Conservation (phyloP, 2,329 filamentous ascomycete genomes). For the Cryoendolithus antarcticus region DNA sequence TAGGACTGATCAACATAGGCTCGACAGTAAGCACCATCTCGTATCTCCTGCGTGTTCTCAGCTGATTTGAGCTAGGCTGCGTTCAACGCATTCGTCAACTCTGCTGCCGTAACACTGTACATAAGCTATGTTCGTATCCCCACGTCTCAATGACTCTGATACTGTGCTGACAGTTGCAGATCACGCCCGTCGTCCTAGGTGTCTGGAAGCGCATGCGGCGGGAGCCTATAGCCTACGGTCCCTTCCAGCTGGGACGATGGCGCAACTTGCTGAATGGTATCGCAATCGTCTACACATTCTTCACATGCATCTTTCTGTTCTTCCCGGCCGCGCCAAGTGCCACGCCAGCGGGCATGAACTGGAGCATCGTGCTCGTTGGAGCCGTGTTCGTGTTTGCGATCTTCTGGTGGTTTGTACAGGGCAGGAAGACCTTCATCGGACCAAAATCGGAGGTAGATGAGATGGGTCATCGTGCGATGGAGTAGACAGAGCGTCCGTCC, state of each 20-base stretch:
- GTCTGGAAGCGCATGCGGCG: slow-evolving; percentile 4
- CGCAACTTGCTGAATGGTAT: slow-evolving; percentile 2
- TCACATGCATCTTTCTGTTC: no score
- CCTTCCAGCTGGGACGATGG: slow-evolving; percentile 4
- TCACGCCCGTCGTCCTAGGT: slow-evolving; percentile 7
- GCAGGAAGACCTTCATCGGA: no score
- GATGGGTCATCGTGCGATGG: no score
- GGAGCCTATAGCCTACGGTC: slow-evolving; percentile 5
- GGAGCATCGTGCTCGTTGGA: no score
- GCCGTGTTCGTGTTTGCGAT: no score
- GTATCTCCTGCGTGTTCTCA: no score
- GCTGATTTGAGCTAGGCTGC: slow-evolving; percentile 1
- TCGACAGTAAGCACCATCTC: background rate
- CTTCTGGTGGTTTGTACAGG: no score
- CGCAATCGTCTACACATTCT: no score
- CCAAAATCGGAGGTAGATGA: no score
- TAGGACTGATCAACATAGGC: slow-evolving; percentile 14
- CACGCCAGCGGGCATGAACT: no score
- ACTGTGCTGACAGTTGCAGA: slow-evolving; percentile 1
- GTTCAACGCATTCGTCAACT: slow-evolving; percentile 10
- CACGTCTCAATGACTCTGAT: background rate
- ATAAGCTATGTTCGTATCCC: slow-evolving; percentile 1
- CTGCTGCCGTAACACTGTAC: slow-evolving; percentile 2
- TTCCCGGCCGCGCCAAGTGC: no score
- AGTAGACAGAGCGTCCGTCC: no score